Percentiles rank a stretch among this genome's conserved stretches.
Evolutionary conservation across 176 grass and related monocot genomes (phyloP).

Genomic region (Oryza rufipogon): DNA sequence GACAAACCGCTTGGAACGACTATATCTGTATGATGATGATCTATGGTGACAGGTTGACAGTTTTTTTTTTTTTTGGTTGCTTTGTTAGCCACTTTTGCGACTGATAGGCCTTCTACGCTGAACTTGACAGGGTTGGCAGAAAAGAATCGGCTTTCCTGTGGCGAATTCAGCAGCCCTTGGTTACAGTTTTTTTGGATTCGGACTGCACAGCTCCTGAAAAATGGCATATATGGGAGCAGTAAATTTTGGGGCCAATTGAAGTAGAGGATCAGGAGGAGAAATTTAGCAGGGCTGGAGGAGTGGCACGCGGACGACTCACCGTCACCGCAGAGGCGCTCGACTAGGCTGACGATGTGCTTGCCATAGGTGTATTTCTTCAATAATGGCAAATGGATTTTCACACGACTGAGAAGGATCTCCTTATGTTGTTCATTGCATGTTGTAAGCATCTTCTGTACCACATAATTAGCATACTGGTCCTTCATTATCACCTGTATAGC

Average conservation of each 20-base stretch:
- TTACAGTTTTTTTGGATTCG: constrained; percentile 17
- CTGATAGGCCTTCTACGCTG: neutral
- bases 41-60: neutral
- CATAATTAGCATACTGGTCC: constrained; percentile 81
- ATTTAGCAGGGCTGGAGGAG: neutral
- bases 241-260: neutral
- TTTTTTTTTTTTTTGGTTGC: neutral
- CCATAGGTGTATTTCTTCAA: constrained; percentile 78
- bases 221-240: neutral
- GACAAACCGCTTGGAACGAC: neutral
- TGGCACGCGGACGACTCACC: constrained; percentile 37
- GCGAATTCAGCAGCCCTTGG: neutral
- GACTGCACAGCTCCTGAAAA: constrained; percentile 28
- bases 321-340: constrained; percentile 66
- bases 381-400: constrained; percentile 57
- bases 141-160: neutral
- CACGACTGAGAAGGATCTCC: constrained; percentile 52
- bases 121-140: neutral
- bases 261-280: neutral
- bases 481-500: constrained; percentile 64
- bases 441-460: constrained; percentile 82
- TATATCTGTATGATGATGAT: constrained; percentile 36
- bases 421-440: constrained; percentile 54
- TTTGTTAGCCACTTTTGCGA: neutral
- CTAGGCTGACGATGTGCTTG: constrained; percentile 67